Conservation (phyloP, 306 rosid species). For the Quillaja saponaria region DNA sequence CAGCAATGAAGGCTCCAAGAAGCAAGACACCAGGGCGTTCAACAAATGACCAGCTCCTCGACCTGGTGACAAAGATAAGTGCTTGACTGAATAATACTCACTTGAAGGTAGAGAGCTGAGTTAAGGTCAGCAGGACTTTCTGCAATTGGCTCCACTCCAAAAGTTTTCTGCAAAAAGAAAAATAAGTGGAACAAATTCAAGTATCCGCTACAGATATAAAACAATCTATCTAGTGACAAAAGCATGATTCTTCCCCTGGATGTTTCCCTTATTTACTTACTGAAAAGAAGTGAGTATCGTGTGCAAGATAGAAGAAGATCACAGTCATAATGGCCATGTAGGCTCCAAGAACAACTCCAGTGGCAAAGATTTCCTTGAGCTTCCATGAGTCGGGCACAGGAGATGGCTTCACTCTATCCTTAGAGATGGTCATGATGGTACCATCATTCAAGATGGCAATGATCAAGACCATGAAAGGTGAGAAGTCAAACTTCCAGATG, state of each 20-base stretch:
- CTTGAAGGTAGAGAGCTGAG: constrained; percentile 93
- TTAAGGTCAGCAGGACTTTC: constrained; percentile 45
- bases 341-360: constrained; percentile 79
- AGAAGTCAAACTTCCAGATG: constrained; percentile 85
- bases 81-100: constrained; percentile 91
- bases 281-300: constrained; percentile 54
- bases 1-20: constrained; percentile 61
- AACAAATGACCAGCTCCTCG: constrained; percentile 80
- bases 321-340: constrained; percentile 88
- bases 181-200: too few relatives aligned
- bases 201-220: background rate
- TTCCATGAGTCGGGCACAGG: constrained; percentile 98
- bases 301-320: constrained; percentile 68
- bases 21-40: constrained; percentile 82
- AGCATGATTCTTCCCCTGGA: background rate
- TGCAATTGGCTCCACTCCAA: constrained; percentile 49
- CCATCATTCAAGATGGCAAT: constrained; percentile 88
- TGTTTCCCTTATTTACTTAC: constrained; percentile 41
- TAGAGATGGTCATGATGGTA: constrained; percentile 94
- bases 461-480: constrained; percentile 89
- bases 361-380: constrained; percentile 81
- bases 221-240: background rate
- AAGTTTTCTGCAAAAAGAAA: constrained; percentile 35
- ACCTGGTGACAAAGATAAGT: constrained; percentile 87
- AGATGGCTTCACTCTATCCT: constrained; percentile 92